A percentile compares a stretch with the other conserved stretches of the same genome.
Conservation (phyloP, 352 stramenopile species). For the Pelagophyceae sp. region DNA sequence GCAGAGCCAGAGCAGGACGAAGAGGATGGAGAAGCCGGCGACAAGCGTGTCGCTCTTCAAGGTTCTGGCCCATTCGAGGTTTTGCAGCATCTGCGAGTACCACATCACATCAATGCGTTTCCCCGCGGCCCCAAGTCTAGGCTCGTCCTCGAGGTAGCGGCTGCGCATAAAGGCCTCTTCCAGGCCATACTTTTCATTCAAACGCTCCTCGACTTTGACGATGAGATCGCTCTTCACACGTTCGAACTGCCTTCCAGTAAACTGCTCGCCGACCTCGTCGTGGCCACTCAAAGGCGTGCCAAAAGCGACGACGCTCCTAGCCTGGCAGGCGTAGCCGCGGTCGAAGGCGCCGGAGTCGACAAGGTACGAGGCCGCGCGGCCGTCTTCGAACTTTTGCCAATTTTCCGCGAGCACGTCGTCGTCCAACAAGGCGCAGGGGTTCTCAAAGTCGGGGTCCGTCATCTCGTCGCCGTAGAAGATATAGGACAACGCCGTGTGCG, state of each 20-base stretch:
- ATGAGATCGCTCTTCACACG: neutral
- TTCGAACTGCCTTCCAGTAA: neutral
- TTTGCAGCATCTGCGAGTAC: constrained; percentile 5
- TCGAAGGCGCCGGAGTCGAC: constrained; percentile 18
- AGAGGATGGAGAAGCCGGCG: constrained; percentile 24
- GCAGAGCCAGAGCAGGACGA: constrained; percentile 32
- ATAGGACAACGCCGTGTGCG: neutral
- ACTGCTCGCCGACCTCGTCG: neutral
- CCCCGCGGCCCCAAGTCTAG: neutral
- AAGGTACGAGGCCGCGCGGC: neutral
- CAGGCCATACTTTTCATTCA: constrained; percentile 9
- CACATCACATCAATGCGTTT: constrained; percentile 17
- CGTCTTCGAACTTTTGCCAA: neutral
- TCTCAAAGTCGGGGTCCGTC: neutral
- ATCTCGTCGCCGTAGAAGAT: constrained; percentile 14
- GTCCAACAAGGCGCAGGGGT: constrained; percentile 21
- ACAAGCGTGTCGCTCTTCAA: constrained; percentile 26
- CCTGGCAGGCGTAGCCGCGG: constrained; percentile 5
- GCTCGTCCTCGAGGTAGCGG: constrained; percentile 6
- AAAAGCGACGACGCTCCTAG: neutral
- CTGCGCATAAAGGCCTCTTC: neutral
- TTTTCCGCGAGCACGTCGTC: constrained; percentile 11
- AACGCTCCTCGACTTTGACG: neutral
- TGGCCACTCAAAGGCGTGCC: neutral
- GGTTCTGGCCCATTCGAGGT: neutral